phyloP scores from a whole-genome alignment of 2,329 filamentous ascomycete species.

The Neobulgaria alba region DNA sequence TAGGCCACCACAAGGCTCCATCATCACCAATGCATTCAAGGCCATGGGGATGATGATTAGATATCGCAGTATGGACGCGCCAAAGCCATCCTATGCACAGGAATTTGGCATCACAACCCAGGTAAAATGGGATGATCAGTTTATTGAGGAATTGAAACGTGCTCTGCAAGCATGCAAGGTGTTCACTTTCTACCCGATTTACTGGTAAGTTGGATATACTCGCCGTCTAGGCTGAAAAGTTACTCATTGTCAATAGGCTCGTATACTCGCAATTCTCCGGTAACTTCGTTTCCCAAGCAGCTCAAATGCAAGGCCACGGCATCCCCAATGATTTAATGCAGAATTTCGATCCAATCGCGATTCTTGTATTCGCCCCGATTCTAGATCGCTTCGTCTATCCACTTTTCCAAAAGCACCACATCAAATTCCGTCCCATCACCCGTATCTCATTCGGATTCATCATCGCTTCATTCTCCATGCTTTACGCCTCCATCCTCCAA shows the following conservation, averaged over 20 bases:
- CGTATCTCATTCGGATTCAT: slow-evolving; percentile 56
- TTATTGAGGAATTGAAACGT: slow-evolving; percentile 59
- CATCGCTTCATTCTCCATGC: slow-evolving; percentile 41
- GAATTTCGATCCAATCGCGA: slow-evolving; percentile 50
- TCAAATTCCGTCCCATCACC: slow-evolving; percentile 49
- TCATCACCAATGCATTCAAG: slow-evolving; percentile 58
- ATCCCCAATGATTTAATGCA: slow-evolving; percentile 52
- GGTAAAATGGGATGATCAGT: slow-evolving; percentile 44
- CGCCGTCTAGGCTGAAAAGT: neutral
- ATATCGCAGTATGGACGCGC: slow-evolving; percentile 41
- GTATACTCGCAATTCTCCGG: slow-evolving; percentile 48
- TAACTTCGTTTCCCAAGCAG: slow-evolving; percentile 51
- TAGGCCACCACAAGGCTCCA: slow-evolving; percentile 48
- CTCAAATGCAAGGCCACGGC: slow-evolving; percentile 41
- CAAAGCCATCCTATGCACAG: slow-evolving; percentile 55
- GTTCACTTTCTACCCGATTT: slow-evolving; percentile 55
- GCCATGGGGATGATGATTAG: slow-evolving; percentile 47
- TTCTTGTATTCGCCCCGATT: slow-evolving; percentile 48
- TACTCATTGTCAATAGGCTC: slow-evolving; percentile 30
- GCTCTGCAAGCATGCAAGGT: slow-evolving; percentile 47
- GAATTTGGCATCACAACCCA: slow-evolving; percentile 32
- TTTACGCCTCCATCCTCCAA: slow-evolving; percentile 49
- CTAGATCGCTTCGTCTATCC: slow-evolving; percentile 50
- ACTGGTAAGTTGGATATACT: slow-evolving; percentile 41
- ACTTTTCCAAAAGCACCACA: slow-evolving; percentile 40